Conservation (phyloP, 2,329 filamentous ascomycete species). For the Colletotrichum orchidophilum region DNA sequence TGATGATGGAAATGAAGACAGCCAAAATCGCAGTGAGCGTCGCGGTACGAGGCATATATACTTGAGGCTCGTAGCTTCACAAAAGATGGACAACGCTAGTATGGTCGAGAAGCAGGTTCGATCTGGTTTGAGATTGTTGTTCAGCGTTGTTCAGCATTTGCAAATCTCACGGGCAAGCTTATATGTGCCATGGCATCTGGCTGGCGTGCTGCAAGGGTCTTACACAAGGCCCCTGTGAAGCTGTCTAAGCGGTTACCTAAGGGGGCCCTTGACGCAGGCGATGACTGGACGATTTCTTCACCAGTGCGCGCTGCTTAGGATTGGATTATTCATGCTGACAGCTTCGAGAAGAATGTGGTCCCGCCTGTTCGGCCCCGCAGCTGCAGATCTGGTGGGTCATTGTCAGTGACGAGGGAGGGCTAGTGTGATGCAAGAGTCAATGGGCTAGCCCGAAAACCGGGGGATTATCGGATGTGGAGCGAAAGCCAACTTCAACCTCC, state of each 20-base stretch:
- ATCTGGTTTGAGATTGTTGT: conserved; percentile 12
- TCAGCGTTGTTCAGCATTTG: conserved; percentile 36
- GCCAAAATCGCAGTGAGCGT: conserved; percentile 46
- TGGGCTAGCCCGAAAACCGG: background rate
- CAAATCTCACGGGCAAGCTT: conserved; percentile 21
- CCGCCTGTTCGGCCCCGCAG: conserved; percentile 1
- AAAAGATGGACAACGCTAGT: background rate
- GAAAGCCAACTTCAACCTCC: background rate
- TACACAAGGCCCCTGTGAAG: conserved; percentile 27
- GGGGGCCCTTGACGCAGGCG: background rate
- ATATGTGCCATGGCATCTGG: conserved; percentile 11
- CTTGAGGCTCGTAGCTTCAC: background rate
- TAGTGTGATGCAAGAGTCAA: background rate
- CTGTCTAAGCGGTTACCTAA: conserved; percentile 29
- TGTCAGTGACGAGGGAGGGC: no score
- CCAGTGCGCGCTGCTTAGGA: conserved; percentile 25
- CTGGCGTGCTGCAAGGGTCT: conserved; percentile 17
- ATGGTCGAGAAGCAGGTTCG: conserved; percentile 29
- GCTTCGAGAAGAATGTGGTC: background rate
- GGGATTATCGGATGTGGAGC: background rate
- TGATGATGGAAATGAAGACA: conserved; percentile 49
- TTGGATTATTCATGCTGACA: conserved; percentile 37
- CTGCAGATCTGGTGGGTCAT: no score
- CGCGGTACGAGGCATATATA: conserved; percentile 52
- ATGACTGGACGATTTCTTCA: background rate